Percentiles rank a stretch among this genome's conserved stretches.
Evolutionary conservation across 2,329 filamentous ascomycete species (phyloP).

Genomic region (Pseudocercospora musae): DNA sequence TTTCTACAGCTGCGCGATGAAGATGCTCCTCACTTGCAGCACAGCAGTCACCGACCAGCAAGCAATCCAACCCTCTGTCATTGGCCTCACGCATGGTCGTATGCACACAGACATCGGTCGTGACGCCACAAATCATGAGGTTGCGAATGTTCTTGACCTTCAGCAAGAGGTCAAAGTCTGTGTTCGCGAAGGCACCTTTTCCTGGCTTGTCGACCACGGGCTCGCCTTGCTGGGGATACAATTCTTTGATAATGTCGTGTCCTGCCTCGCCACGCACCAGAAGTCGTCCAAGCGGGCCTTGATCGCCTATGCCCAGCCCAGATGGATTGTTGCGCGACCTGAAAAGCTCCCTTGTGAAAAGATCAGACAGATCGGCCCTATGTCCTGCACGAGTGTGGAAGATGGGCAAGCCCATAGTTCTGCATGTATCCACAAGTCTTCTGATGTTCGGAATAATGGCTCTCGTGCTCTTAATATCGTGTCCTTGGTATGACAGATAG

Average conservation of each 20-base stretch:
- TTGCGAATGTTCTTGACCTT: constrained; percentile 52
- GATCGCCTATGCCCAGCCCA: constrained; percentile 51
- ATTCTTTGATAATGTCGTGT: constrained; percentile 56
- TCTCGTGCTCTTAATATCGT: constrained; percentile 40
- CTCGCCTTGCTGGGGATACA: constrained; percentile 48
- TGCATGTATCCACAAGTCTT: constrained; percentile 43
- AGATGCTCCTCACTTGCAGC: constrained; percentile 43
- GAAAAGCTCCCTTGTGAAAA: constrained; percentile 53
- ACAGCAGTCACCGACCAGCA: constrained; percentile 50
- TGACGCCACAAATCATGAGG: constrained; percentile 53
- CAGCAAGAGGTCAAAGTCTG: constrained; percentile 53
- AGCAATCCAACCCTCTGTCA: constrained; percentile 54
- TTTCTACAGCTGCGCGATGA: constrained; percentile 43
- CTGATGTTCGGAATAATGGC: constrained; percentile 46
- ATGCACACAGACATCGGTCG: constrained; percentile 55
- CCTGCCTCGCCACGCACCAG: constrained; percentile 57
- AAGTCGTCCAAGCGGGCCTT: constrained; percentile 56
- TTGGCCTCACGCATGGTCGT: constrained; percentile 56
- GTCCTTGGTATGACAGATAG: constrained; percentile 51
- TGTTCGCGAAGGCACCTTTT: constrained; percentile 52
- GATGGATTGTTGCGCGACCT: constrained; percentile 53
- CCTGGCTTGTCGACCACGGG: constrained; percentile 56
- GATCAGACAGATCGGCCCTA: constrained; percentile 54
- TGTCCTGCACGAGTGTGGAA: constrained; percentile 55
- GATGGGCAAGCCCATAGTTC: constrained; percentile 41